These are phyloP conservation scores for Typha latifolia DNA, from an alignment of 176 grass and related monocot species.

Conservation along the genomic window DNA sequence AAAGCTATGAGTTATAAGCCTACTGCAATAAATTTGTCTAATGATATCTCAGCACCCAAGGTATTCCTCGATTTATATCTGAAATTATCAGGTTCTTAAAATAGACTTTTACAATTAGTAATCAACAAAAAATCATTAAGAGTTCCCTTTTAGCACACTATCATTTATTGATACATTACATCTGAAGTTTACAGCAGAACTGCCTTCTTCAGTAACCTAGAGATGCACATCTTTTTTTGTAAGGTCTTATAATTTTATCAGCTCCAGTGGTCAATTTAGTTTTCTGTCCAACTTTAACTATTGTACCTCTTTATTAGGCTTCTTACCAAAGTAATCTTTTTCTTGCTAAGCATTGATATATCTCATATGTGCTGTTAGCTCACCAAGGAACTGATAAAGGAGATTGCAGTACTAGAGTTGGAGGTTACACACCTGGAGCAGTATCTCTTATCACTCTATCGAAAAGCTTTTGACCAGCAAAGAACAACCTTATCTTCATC, in stretches of 20 bases:
- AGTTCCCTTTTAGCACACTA: not conserved
- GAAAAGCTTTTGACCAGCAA: conserved; percentile 62
- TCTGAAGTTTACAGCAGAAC: not conserved
- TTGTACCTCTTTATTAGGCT: no score
- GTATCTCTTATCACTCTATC: conserved; percentile 77
- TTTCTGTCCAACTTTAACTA: not conserved
- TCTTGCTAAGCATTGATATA: no score
- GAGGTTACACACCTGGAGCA: conserved; percentile 68
- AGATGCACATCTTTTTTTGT: not conserved
- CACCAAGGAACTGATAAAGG: conserved; percentile 28
- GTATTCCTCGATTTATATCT: conserved; percentile 17
- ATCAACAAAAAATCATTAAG: no score
- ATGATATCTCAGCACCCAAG: conserved; percentile 66
- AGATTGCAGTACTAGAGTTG: conserved; percentile 78
- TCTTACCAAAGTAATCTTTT: no score
- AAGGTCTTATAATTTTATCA: not conserved
- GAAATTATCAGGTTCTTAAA: not conserved
- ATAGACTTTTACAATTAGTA: no score
- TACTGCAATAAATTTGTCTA: conserved; percentile 37
- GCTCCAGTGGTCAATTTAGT: not conserved
- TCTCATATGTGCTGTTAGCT: not conserved
- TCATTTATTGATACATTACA: not conserved
- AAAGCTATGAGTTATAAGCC: conserved; percentile 54
- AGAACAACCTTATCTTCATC: conserved; percentile 31
- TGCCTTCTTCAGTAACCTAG: not conserved